phyloP scores from a whole-genome alignment of 768 basidiomycete genomes.

The Tricholoma sp. region DNA sequence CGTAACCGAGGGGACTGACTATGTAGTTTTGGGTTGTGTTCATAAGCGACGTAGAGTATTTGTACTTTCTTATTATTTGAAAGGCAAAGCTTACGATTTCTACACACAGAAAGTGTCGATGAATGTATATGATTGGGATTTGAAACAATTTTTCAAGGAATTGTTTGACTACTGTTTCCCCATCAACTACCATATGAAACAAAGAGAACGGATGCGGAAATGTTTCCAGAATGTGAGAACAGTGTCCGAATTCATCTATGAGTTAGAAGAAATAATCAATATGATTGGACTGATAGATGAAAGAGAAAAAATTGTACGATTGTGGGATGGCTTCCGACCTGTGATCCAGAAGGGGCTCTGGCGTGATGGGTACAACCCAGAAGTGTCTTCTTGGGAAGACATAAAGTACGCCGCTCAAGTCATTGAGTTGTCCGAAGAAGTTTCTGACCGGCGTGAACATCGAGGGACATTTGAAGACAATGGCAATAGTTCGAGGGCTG shows the following conservation, averaged over 20 bases:
- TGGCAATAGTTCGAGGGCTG: too few relatives aligned
- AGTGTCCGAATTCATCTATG: constrained; percentile 26
- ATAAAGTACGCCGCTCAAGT: constrained; percentile 3
- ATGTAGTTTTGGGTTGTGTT: not conserved
- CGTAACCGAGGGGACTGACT: not conserved
- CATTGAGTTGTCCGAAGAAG: constrained; percentile 4
- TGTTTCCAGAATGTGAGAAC: constrained; percentile 20
- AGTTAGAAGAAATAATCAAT: constrained; percentile 30
- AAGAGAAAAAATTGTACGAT: constrained; percentile 20
- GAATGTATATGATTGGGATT: constrained; percentile 19
- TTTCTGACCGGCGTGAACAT: not conserved
- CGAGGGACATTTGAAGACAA: not conserved
- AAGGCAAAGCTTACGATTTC: constrained; percentile 7
- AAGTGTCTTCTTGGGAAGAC: constrained; percentile 5
- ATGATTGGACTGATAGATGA: constrained; percentile 21
- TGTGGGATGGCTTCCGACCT: constrained; percentile 27
- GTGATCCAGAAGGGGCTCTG: constrained; percentile 5
- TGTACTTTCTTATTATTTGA: constrained; percentile 4
- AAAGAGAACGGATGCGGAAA: constrained; percentile 8
- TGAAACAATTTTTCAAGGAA: constrained; percentile 24
- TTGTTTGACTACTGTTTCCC: too few relatives aligned
- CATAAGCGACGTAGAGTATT: not conserved
- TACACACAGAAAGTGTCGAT: constrained; percentile 15
- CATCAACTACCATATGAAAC: too few relatives aligned
- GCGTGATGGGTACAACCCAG: too few relatives aligned